Base-by-base conservation (phyloP, 345 rosid species). In the Cardamine resedifolia region DNA sequence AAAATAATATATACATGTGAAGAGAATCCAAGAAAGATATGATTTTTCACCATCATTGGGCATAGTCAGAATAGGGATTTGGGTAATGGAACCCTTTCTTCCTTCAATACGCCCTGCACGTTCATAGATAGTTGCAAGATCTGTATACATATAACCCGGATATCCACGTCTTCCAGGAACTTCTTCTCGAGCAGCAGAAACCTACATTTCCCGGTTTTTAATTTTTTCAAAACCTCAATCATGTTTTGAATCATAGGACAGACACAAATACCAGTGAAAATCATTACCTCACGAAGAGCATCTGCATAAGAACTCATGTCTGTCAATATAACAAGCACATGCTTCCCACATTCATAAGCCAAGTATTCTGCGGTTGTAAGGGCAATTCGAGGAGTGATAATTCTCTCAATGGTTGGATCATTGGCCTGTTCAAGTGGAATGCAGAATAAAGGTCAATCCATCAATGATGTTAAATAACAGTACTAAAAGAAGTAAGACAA, bases 141-240 rank as follows among this genome's bases (percentile, higher is more conserved):
- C 99, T 28, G 99, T 96, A 70, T 96, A 96, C 99, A 96, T 96
- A 67, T 96, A 96, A 23, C 99, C 99, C 1, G 98, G 99, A 86
- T 96, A 96, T 69, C 97, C 99, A 86, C 98, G 97, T 78, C 99
- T 87, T 77, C 99, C 99, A 16, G 99, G 99, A 3, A 96, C 99
- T 86, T 92, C 99, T 70, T 96, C 99, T 65, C 99, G 79, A 38
- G 99, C 99, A 84, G 99, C 99, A 66, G 98, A 96, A 21, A 96
- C 98, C 99, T 96, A 85, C 56, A 85, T 19, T 45, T 64, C 30
- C 38, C 23, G 6, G 48, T 44, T 66, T 9, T 65, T 31, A 1
- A 0, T 6, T 39, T 8, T 28, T 49, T 33, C 10, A 7, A 18
- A 38, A 26, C 26, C 15, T 26, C 9, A 21, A 21, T 16, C 56